Evolutionary conservation across 257 asterid genomes (phyloP), one percentile per base, ranked within the genome.

Genomic region (Ilex aquifolium): DNA sequence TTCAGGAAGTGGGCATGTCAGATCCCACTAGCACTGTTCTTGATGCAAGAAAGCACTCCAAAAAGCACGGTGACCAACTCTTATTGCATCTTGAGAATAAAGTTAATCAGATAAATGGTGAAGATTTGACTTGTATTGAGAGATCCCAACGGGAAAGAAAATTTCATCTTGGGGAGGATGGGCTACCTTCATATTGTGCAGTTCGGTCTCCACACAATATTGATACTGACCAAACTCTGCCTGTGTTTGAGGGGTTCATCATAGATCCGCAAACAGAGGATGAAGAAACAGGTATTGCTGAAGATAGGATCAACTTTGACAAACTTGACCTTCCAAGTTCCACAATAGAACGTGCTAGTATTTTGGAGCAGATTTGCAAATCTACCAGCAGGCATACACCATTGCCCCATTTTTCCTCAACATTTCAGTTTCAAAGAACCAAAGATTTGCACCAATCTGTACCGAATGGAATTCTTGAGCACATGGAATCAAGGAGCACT

Each of bases 351-450:
- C 93, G 95, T 71, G 95, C 88, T 67, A 87, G 95, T 78, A 65
- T 88, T 71, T 85, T 86, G 69, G 98, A 83, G 67, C 84, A 83
- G 77, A 78, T 89, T 39, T 92, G 97, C 82, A 77, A 73, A 78
- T 92, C 95, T 54, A 80, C 93, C 66, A 76, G 90, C 71, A 59
- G 66, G 68, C 77, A 66, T 30, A 77, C 77, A 65, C 85, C 87
- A 59, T 74, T 72, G 30, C 66, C 86, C 60, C 66, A 80, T 71
- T 66, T 85, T 64, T 74, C 88, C 57, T 80, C 95, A 53, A 59
- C 83, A 70, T 74, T 75, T 48, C 71, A 76, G 46, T 76, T 77
- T 64, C 79, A 79, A 51, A 75, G 66, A 36, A 64, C 79, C 16
- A 68, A 67, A 65, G 73, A 69, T 72, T 46, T 77, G 60, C 78